phyloP scores from a whole-genome alignment of 2,329 filamentous ascomycete genomes.

The Alternaria sp. region DNA sequence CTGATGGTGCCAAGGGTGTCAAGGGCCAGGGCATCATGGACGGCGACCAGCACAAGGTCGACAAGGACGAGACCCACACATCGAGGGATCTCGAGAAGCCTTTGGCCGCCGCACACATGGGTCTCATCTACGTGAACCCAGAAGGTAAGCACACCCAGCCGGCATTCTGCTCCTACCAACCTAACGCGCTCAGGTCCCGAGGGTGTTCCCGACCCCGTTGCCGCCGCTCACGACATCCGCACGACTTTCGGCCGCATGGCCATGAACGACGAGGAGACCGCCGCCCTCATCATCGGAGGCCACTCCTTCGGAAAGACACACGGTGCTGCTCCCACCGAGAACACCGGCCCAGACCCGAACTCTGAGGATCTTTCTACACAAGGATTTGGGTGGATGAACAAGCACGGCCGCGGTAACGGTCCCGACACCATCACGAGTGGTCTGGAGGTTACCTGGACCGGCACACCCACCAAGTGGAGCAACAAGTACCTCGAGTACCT shows the following conservation, averaged over 20 bases:
- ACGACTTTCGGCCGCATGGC: conserved; percentile 79
- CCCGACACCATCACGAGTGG: conserved; percentile 76
- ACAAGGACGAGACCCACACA: conserved; percentile 50
- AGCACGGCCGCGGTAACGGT: conserved; percentile 69
- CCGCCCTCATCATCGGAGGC: conserved; percentile 78
- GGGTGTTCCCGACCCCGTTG: conserved; percentile 71
- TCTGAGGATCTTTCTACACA: conserved; percentile 68
- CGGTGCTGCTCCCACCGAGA: conserved; percentile 68
- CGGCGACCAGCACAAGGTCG: conserved; percentile 40
- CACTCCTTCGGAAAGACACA: conserved; percentile 84
- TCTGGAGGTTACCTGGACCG: conserved; percentile 81
- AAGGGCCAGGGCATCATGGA: conserved; percentile 48
- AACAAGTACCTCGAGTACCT: conserved; percentile 77
- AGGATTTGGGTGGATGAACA: conserved; percentile 76
- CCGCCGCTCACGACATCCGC: conserved; percentile 74
- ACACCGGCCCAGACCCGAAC: conserved; percentile 72
- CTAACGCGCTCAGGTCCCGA: conserved; percentile 63
- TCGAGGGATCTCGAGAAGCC: conserved; percentile 70
- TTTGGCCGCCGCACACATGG: conserved; percentile 73
- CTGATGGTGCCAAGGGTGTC: conserved; percentile 57
- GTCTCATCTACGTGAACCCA: conserved; percentile 82
- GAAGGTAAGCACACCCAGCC: conserved; percentile 51
- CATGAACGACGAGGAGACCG: conserved; percentile 84
- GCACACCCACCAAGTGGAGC: conserved; percentile 77
- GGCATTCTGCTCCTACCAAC: neutral